Percentiles rank a stretch among this genome's conserved stretches.
phyloP scores from a whole-genome alignment of 140 eudicot species.

The Ambrosia hybrid region DNA sequence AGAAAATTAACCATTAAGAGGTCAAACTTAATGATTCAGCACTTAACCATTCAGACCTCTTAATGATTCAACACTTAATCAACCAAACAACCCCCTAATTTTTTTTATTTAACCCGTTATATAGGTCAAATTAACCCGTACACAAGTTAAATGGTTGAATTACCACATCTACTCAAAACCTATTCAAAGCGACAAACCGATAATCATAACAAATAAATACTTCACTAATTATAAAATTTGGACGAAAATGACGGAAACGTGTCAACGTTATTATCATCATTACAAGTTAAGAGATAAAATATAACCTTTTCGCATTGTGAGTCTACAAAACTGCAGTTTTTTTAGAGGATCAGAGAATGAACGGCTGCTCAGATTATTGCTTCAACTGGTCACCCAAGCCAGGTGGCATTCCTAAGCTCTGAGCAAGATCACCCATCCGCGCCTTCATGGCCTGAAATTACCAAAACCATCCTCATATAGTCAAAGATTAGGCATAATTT shows the following conservation, averaged over 20 bases:
- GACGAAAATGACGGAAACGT: neutral
- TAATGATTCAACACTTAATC: too few relatives aligned
- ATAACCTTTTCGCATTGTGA: constrained; percentile 29
- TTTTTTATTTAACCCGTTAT: neutral
- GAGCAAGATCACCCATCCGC: constrained; percentile 84
- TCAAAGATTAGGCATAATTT: neutral
- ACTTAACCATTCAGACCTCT: too few relatives aligned
- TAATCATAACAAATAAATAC: neutral
- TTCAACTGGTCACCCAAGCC: constrained; percentile 66
- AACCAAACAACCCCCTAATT: too few relatives aligned
- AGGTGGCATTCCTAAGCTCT: constrained; percentile 85
- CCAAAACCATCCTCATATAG: neutral
- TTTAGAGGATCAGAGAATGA: neutral
- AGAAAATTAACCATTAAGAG: too few relatives aligned
- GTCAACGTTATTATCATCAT: neutral
- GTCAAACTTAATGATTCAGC: too few relatives aligned
- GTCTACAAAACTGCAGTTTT: constrained; percentile 51
- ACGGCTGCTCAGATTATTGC: constrained; percentile 27
- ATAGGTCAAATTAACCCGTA: neutral
- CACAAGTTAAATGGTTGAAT: neutral
- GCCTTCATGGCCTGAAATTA: constrained; percentile 83
- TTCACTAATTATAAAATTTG: neutral
- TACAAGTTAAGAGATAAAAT: constrained; percentile 9
- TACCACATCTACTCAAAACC: neutral
- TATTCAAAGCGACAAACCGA: neutral